Conservation (phyloP, 1,284 basidiomycete species). For the Anthracocystis setariae region DNA sequence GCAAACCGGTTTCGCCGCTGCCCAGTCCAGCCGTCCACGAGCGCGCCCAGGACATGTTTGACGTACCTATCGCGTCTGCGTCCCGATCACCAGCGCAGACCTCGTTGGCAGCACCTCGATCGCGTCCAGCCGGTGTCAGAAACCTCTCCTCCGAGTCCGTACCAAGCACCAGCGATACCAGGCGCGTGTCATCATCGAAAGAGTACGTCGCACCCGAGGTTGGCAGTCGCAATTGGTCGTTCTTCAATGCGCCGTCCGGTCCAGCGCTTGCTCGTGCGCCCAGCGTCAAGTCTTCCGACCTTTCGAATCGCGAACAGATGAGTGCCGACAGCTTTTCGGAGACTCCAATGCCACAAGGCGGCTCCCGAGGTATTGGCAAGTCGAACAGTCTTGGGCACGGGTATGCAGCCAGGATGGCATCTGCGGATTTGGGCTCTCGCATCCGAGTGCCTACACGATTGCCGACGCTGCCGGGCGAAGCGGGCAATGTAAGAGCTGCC, state of each 20-base stretch:
- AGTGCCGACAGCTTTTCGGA: constrained; percentile 11
- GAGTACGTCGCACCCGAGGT: constrained; percentile 1
- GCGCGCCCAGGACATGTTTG: constrained; percentile 41
- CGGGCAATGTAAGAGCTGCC: constrained; percentile 17
- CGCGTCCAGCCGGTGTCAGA: constrained; percentile 4
- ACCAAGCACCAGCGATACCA: constrained; percentile 13
- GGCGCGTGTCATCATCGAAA: constrained; percentile 8
- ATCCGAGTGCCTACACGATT: constrained; percentile 30
- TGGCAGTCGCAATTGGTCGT: constrained; percentile 53
- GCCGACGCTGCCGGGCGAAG: constrained; percentile 29
- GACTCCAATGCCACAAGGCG: constrained; percentile 13
- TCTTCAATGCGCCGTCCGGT: constrained; percentile 45
- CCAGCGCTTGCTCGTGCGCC: constrained; percentile 32
- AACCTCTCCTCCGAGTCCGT: constrained; percentile 15
- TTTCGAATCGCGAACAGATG: constrained; percentile 2
- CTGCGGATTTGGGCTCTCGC: constrained; percentile 20
- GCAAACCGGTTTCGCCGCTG: constrained; percentile 61
- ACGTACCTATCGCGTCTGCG: constrained; percentile 26
- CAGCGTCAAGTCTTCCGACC: constrained; percentile 30
- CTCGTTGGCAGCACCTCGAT: constrained; percentile 1
- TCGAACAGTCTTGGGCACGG: constrained; percentile 11
- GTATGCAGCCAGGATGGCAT: constrained; percentile 16
- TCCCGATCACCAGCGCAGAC: constrained; percentile 7
- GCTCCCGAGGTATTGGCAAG: constrained; percentile 1
- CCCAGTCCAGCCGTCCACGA: constrained; percentile 55